Base-by-base conservation (phyloP, 495 filamentous ascomycete genomes). In the Cairneyella variabilis region DNA sequence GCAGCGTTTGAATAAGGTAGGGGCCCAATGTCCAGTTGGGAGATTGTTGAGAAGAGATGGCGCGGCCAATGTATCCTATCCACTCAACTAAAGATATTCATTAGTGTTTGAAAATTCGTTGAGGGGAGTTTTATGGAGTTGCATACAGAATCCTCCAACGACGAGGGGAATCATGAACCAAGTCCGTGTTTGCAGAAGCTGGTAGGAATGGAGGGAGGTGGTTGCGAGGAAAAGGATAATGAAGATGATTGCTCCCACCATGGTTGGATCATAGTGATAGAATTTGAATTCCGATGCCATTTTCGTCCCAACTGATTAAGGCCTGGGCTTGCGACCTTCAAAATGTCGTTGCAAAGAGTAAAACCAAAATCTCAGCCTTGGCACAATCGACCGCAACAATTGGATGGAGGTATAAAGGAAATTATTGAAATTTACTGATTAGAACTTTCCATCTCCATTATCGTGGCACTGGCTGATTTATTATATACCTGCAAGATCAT, bases 111-210 rank as follows among this genome's bases (percentile, higher is more conserved):
- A 21, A 20, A 0, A 16, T 46, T 54, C 7, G 21, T 23, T 28
- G 20, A 22, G 10, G 26, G 23, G 41, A 25, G 49, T 5, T 16
- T 30, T 16, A 48, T 14, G 23, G 30, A 12, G 12, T 16, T 12
- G 70, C 74, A 52, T 68, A 83, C 80, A 80, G 14, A 74, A 37
- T 22, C 77, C 73, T 17, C 81, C 83, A 12, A 84, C 56, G 4
- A 79, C 27, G 16, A 86, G 69, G 0, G 83, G 74, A 11, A 76
- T 75, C 32, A 86, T 76, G 60, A 78, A 86, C 76, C 76, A 85
- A 3, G 71, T 75, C 40, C 67, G 68, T 11, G 63, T 69, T 20
- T 62, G 68, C 36, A 73, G 41, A 7, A 85, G 55, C 45, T 80
- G 74, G 40, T 63, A 73, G 37, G 64, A 16, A 54, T 87, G 83